Conservation (phyloP, 2,329 filamentous ascomycete species). For the Cladophialophora bantiana region DNA sequence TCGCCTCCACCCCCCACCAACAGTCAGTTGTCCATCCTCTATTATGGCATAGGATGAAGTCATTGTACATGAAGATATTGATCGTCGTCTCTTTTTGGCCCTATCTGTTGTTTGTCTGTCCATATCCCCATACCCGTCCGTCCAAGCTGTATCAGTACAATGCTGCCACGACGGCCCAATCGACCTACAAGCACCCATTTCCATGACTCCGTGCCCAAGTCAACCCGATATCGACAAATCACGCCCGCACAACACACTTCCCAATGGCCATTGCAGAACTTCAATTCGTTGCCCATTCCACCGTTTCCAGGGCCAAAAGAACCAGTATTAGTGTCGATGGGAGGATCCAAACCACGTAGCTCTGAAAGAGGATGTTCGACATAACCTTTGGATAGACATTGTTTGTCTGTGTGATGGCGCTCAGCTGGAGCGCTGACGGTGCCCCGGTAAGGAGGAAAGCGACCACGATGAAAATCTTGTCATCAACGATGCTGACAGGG, state of each 20-base stretch:
- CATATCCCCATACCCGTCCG: background rate
- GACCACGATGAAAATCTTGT: conserved; percentile 97
- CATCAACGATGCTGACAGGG: conserved; percentile 90
- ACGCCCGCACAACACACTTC: background rate
- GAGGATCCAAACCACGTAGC: conserved; percentile 95
- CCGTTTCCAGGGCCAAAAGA: conserved; percentile 87
- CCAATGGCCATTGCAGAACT: conserved; percentile 1
- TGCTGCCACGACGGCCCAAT: background rate
- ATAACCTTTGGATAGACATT: conserved; percentile 94
- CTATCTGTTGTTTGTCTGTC: conserved; percentile 14
- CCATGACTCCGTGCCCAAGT: conserved; percentile 5
- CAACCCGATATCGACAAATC: conserved; percentile 6
- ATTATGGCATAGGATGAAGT: conserved; percentile 24
- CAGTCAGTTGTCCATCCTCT: conserved; percentile 5
- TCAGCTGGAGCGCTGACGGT: conserved; percentile 89
- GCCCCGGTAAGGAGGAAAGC: conserved; percentile 96
- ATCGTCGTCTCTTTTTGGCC: conserved; percentile 13
- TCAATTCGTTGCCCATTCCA: conserved; percentile 74
- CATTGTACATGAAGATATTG: conserved; percentile 20
- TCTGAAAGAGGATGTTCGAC: conserved; percentile 92
- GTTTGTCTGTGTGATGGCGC: conserved; percentile 98
- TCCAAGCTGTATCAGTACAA: conserved; percentile 12
- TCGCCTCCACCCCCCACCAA: background rate
- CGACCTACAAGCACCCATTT: background rate
- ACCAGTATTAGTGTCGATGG: conserved; percentile 91